Evolutionary conservation across 2,329 filamentous ascomycete species (phyloP), one percentile per base, ranked within the genome.

Genomic region (Apiospora koreana): DNA sequence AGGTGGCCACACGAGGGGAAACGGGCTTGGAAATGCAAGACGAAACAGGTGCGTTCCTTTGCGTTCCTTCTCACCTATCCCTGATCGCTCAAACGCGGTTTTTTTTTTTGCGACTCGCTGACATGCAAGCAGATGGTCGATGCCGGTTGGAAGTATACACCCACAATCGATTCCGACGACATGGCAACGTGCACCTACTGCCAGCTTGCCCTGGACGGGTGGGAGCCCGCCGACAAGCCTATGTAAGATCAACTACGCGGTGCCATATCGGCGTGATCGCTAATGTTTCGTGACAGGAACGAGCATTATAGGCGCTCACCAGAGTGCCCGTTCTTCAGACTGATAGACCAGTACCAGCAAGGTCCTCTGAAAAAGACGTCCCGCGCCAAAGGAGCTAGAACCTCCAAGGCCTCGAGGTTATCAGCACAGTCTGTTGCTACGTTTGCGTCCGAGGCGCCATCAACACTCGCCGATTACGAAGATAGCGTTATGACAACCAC

Each of bases 171-270:
- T 58, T 94, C 91, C 16, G 92, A 96, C 74, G 96, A 99, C 80
- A 93, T 95, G 83, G 93, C 94, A 12, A 96, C 93, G 14, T 99
- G 96, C 79, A 88, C 93, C 38, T 98, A 98, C 82, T 99, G 96
- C 83, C 90, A 93, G 70, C 83, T 98, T 21, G 94, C 92, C 14
- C 87, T 99, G 14, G 95, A 98, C 80, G 94, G 94, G 8, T 99
- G 97, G 96, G 96, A 98, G 78, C 92, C 92, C 1, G 91, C 92
- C 71, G 96, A 99, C 80, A 94, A 97, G 78, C 96, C 96, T 72
- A 88, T 92, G 91, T 94, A 80, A 82, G 92, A 82, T 71, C 35
- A 45, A 38, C 54, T 14, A 25, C n/a, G 35, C 12, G 18, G 38
- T 8, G 6, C n/a, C 21, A 23, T 3, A 16, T 10, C 16, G 6